These are phyloP conservation scores for Penicillium griseofulvum DNA, from an alignment of 2,329 filamentous ascomycete genomes.

Conservation along the genomic window DNA sequence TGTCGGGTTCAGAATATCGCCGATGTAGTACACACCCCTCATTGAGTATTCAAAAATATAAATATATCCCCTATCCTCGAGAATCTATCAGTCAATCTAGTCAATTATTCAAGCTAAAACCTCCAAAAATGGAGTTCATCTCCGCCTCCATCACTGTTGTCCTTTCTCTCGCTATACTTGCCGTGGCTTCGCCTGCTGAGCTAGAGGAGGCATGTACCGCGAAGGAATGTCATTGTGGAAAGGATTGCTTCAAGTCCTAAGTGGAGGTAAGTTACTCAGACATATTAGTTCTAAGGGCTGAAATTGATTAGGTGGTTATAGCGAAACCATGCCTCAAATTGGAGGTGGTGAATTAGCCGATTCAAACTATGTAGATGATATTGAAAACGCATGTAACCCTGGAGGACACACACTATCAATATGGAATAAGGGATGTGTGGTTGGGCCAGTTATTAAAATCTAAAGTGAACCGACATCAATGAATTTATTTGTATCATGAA, in stretches of 20 bases:
- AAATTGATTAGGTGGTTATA: not conserved
- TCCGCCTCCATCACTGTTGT: not conserved
- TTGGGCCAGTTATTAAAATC: not conserved
- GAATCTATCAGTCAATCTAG: not conserved
- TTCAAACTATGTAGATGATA: not conserved
- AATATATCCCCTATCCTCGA: not conserved
- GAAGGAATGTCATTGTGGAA: not conserved
- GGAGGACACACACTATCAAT: not conserved
- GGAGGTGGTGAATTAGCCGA: not conserved
- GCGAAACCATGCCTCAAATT: not conserved
- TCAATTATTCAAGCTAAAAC: not conserved
- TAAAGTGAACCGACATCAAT: not conserved
- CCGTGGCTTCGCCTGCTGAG: not conserved
- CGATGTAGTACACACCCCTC: not conserved
- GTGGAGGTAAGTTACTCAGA: not conserved
- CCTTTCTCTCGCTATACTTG: not conserved
- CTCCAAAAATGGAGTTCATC: not conserved
- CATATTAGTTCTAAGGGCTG: not conserved
- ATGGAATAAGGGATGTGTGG: not conserved
- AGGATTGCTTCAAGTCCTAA: not conserved
- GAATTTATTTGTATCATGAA: not conserved
- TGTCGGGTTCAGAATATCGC: not conserved
- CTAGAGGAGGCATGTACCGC: not conserved
- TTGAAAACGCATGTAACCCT: no score
- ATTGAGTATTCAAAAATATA: not conserved